Base-by-base conservation (phyloP, 2,329 filamentous ascomycete genomes). In the Fusarium newnesense region DNA sequence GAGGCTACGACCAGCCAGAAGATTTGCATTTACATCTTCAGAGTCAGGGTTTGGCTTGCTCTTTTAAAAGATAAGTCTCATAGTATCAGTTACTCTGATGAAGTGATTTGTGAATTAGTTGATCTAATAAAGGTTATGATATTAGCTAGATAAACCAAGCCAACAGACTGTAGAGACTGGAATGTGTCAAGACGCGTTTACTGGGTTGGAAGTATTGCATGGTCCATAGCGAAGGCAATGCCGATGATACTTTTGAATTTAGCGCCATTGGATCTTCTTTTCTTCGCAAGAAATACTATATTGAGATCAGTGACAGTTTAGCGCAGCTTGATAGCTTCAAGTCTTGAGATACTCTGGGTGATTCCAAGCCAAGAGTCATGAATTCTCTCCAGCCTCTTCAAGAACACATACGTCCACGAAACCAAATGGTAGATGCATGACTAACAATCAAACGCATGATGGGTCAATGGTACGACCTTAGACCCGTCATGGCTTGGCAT, bases 341-440 rank as follows among this genome's bases (percentile, higher is more conserved):
- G 34, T 7, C 13, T 40, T 30, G 10, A 10, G 5, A 18, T 13
- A 15, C 19, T 28, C 2, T 12, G 8, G 3, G 24, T 4, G 7
- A 4, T 13, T n/a, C 3, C 19, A 12, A 18, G 19, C 24, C 9
- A 40, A 13, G 34, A 54, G 4, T 30, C 26, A 13, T 18, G 15
- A 3, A 18, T 54, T 26, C 34, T 5, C 5, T 19, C 7, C 84
- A 85, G 60, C 83, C 84, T 1, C 84, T 0, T 86, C 84, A 12
- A 26, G 64, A 28, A 18, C 19, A 54, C 19, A 61, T 67, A 30
- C 2, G 28, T 13, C 13, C 7, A 46, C 6, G 24, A 36, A 19
- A 24, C 4, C 19, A 1, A 6, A 50, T 18, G 30, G 4, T 12
- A 12, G 19, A 2, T 11, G n/a, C 13, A 19, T 36, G 34, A 18